These are phyloP conservation scores for Eucalyptus regnans DNA, from an alignment of 345 rosid genomes.

Conservation along the genomic window DNA sequence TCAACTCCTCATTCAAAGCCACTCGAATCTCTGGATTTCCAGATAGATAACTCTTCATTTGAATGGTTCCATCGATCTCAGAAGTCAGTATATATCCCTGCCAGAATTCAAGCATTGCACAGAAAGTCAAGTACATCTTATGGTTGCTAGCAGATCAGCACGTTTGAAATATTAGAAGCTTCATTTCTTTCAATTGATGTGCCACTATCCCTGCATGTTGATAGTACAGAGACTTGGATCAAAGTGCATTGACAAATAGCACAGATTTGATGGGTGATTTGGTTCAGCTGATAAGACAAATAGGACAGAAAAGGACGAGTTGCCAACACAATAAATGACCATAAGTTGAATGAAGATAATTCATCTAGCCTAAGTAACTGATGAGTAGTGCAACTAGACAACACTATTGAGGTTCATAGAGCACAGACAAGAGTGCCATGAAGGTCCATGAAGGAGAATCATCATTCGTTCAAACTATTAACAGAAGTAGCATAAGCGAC, in stretches of 20 bases:
- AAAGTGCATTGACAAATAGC: background rate
- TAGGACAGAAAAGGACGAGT: background rate
- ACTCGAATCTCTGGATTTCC: constrained; percentile 97
- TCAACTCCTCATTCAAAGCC: constrained; percentile 92
- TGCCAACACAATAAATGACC: background rate
- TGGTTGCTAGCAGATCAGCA: background rate
- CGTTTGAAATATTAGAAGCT: background rate
- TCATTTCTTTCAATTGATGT: background rate
- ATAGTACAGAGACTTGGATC: background rate
- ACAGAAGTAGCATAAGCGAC: background rate
- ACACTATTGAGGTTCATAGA: background rate
- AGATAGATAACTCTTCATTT: constrained; percentile 97
- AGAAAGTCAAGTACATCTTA: background rate
- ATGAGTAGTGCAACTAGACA: background rate
- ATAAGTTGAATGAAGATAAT: background rate
- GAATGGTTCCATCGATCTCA: constrained; percentile 98
- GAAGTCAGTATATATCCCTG: constrained; percentile 98
- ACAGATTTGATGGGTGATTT: background rate
- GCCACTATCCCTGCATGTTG: background rate
- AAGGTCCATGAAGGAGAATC: background rate
- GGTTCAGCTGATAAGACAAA: background rate
- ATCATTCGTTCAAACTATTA: background rate
- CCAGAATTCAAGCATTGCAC: background rate
- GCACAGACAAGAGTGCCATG: background rate
- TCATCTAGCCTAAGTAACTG: background rate